Base-by-base conservation (phyloP, 1,284 basidiomycete species). In the Ganoderma leucocontextum region DNA sequence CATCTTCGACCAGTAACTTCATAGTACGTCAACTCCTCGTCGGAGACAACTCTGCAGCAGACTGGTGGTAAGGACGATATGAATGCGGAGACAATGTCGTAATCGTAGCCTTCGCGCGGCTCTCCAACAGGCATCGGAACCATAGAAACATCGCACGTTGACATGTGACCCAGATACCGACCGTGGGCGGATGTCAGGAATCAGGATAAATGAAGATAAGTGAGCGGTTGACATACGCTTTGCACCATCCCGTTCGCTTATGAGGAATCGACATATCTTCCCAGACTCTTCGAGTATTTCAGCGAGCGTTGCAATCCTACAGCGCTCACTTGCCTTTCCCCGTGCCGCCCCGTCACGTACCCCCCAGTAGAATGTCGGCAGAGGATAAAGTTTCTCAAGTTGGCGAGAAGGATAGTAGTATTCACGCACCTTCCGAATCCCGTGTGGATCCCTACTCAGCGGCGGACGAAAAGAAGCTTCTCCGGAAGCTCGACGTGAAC, bases 401-500 rank as follows among this genome's bases (percentile, higher is more conserved):
- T 57, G 53, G 33, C 19, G 35, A 58, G 55, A 38, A 36, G 35
- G 17, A n/a, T n/a, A n/a, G 52, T 19, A 33, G 25, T 29, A 29
- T 57, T 17, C 29, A 19, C 22, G 22, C 35, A 1, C 55, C 19
- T 58, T 58, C 55, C 19, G 55, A 58, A 36, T 36, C 55, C 55
- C 38, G 55, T 35, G 35, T 38, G 3, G 55, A 38, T 9, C 55
- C 0, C 33, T 58, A 58, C 10, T 58, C 55, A 2, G 1, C 10
- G 9, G 55, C 35, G 10, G 55, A 58, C 19, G 55, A 58, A 33
- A 62, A 49, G 29, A 64, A 22, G 29, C 64, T 77, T 35, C 57
- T 77, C 38, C 65, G 74, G 60, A 77, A 76, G 65, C 59, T 77
- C 33, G 76, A 77, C 55, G 39, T 62, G 15, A 65, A 68, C 63